Base-by-base conservation (phyloP, 371 early-diverging fungal genomes). In the Saksenaea oblongispora region DNA sequence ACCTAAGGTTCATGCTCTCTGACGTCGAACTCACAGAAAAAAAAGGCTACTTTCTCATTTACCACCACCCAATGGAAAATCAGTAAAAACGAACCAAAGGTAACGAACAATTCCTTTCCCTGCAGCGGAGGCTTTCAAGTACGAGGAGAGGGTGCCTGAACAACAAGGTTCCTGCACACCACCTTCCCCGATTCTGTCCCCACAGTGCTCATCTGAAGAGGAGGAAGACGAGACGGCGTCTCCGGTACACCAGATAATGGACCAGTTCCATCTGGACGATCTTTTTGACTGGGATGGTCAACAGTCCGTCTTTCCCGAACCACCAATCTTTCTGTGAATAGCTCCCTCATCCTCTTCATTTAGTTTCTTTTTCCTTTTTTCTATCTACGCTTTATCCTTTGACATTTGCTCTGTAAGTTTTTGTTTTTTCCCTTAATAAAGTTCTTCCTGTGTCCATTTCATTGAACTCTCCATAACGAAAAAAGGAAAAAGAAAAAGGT, bases 41-140 rank as follows among this genome's bases (percentile, higher is more conserved):
- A 31, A 31, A 31, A 7, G 7, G 31, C 31, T 31, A 31, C 31
- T 31, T 2, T 31, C 31, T 2, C 31, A 31, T 31, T 31, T 31
- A 31, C 67, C 65, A 72, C 68, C 72, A 72, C 72, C 68, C 72
- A 72, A 67, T 72, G 72, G 67, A 67, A 44, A 39, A 2, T 22
- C 24, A 15, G 56, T 41, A 62, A n/a, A 42, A 22, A 41, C n/a
- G 26, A 28, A 11, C 26, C 44, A 22, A 31, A 31, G 44, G 18
- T 28, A 24, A 8, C 31, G 60, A 37, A 37, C 15, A 18, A 17
- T 34, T 58, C 44, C 55, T 64, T 62, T 71, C 78, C 75, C 78
- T 73, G 78, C 78, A 78, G 78, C 75, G 78, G 78, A 78, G 75
- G 75, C 66, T 67, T 58, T 65, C 63, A 61, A 71, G 53, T 69